Percentiles rank a stretch among this genome's conserved stretches.
phyloP scores from a whole-genome alignment of 164 flowering plant genomes.

The Macadamia tetraphylla region DNA sequence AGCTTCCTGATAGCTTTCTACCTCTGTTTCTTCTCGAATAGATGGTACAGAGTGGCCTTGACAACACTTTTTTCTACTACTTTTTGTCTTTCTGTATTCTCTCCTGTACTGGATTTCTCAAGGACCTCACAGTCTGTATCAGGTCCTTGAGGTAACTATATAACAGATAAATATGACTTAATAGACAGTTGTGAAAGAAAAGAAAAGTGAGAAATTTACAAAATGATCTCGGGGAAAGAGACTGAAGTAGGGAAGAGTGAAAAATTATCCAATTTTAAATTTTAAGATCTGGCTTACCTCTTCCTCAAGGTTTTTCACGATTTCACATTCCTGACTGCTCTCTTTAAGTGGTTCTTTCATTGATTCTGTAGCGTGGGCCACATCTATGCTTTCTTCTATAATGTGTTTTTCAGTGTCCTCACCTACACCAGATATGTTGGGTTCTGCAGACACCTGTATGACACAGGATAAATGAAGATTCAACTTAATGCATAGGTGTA shows the following conservation, averaged over 20 bases:
- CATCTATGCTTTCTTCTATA: background rate
- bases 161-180: background rate
- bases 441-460: background rate
- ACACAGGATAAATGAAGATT: background rate
- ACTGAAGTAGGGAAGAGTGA: background rate
- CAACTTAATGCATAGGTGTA: background rate
- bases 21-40: background rate
- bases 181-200: background rate
- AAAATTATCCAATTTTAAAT: background rate
- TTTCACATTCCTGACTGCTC: constrained; percentile 6
- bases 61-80: background rate
- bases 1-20: background rate
- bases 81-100: background rate
- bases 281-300: background rate
- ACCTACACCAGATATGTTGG: background rate
- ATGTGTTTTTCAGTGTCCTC: background rate
- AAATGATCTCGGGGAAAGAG: background rate
- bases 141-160: background rate
- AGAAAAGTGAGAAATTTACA: too few species aligned
- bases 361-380: background rate
- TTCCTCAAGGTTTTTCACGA: background rate
- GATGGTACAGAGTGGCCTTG: background rate
- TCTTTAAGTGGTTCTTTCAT: constrained; percentile 5
- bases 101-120: background rate
- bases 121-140: background rate